Evolutionary conservation across 306 rosid species (phyloP).

Genomic region (Delonix regia): DNA sequence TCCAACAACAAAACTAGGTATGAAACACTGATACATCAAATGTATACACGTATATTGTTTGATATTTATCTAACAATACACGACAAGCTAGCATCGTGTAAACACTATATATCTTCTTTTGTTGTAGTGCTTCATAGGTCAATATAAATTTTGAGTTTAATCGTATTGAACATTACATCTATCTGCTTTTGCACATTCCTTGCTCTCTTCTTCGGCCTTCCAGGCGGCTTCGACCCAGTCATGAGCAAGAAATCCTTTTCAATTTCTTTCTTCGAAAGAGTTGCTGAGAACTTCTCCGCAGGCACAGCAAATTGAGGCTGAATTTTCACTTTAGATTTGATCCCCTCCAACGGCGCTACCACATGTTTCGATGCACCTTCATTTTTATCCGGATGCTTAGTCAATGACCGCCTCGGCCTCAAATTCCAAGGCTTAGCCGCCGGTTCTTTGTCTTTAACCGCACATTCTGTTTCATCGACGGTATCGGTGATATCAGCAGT

Average conservation of each 20-base stretch:
- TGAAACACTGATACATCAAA: no score
- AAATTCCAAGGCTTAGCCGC: conserved; percentile 43
- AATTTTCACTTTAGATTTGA: not conserved
- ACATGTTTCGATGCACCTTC: no score
- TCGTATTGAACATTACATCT: conserved; percentile 34
- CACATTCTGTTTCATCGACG: not conserved
- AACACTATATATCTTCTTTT: no score
- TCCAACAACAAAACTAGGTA: not conserved
- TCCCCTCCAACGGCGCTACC: not conserved
- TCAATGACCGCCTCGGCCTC: conserved; percentile 41
- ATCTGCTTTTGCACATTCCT: conserved; percentile 37
- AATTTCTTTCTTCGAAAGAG: conserved; percentile 39
- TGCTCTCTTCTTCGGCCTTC: conserved; percentile 40
- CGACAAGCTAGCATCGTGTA: no score
- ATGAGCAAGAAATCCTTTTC: conserved; percentile 35
- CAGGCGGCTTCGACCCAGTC: conserved; percentile 40
- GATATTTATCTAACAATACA: no score
- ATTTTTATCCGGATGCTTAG: not conserved
- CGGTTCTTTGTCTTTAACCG: not conserved
- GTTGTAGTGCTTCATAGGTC: no score
- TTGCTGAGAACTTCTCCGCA: conserved; percentile 25
- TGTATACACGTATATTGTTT: no score
- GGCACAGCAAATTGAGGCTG: not conserved
- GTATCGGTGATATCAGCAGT: not conserved
- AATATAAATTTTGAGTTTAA: not conserved